Percentiles rank a stretch among this genome's conserved stretches.
phyloP scores from a whole-genome alignment of 1,139 yeast genomes.

The Debaryomyces sp. region DNA sequence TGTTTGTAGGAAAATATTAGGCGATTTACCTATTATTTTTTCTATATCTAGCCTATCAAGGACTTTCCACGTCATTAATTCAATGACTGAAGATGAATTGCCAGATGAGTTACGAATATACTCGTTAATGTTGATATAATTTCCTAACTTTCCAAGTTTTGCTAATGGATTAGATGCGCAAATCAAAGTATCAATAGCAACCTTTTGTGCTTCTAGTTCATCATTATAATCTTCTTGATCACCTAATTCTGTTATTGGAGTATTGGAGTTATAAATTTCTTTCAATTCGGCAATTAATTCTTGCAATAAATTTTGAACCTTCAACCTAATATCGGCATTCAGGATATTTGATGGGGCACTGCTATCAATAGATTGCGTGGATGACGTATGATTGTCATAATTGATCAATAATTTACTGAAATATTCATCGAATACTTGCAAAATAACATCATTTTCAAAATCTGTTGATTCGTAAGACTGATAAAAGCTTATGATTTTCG shows the following conservation, averaged over 20 bases:
- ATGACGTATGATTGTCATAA: slow-evolving; percentile 7
- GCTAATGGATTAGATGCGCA: slow-evolving; percentile 20
- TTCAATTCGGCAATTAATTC: slow-evolving; percentile 20
- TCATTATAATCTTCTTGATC: slow-evolving; percentile 14
- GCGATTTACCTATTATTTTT: slow-evolving; percentile 21
- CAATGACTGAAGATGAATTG: slow-evolving; percentile 13
- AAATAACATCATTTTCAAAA: slow-evolving; percentile 19
- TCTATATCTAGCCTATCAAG: slow-evolving; percentile 24
- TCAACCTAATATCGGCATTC: slow-evolving; percentile 26
- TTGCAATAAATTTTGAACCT: slow-evolving; percentile 28
- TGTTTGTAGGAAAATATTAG: slow-evolving; percentile 22
- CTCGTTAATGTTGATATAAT: slow-evolving; percentile 24
- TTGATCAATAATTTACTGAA: slow-evolving; percentile 13
- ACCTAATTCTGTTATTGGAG: slow-evolving; percentile 5
- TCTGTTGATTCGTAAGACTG: slow-evolving; percentile 19
- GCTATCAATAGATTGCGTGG: slow-evolving; percentile 4
- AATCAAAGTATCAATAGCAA: slow-evolving; percentile 17
- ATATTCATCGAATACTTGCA: slow-evolving; percentile 15
- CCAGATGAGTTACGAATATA: slow-evolving; percentile 6
- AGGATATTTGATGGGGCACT: slow-evolving; percentile 9
- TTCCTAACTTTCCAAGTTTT: slow-evolving; percentile 33
- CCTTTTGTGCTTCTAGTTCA: slow-evolving; percentile 19
- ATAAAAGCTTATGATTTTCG: slow-evolving; percentile 27
- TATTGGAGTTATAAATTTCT: slow-evolving; percentile 12
- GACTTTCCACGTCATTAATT: slow-evolving; percentile 18